Base-by-base conservation (phyloP, 2,329 filamentous ascomycete genomes). In the Arachnomyces sp. region DNA sequence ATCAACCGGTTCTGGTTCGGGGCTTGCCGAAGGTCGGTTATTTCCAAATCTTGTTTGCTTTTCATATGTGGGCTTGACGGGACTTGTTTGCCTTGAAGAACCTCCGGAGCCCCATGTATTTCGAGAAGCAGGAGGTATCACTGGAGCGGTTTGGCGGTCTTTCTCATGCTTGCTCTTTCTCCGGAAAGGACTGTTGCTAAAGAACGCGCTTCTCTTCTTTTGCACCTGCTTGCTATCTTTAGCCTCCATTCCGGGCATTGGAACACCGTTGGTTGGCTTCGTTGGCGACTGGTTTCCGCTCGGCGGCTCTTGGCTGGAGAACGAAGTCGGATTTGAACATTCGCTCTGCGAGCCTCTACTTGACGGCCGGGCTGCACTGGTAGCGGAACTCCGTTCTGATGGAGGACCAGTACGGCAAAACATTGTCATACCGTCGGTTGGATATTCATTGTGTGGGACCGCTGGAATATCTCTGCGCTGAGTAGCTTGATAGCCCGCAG, bases 401-500 rank as follows among this genome's bases (percentile, higher is more conserved):
- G 74, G 74, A 30, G 82, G 76, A 3, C 80, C 84, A 30, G 85
- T 81, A 44, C 88, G 80, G 63, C 90, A 96, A 47, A 95, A 83
- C 78, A 96, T 94, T 0, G 90, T 95, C 88, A 96, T 96, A 3
- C 89, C 90, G 58, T 96, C 90, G 61, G 84, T 78, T 0, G 90
- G 89, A 59, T 95, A 95, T 7, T 92, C 87, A 52, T 96, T 93
- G 54, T 95, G 88, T 11, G 90, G 88, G 2, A 94, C 77, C 11
- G 78, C 66, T 3, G 80, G 72, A 44, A 86, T 77, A 16, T 80
- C 73, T 3, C 74, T 75, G 52, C 77, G 74, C 48, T 88, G 80
- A 43, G 79, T 76, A 38, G 74, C 65, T 29, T 68, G 63, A 41
- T 69, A 69, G 44, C 71, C 69, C 3, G 66, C 66, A 25, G 67